Conservation (phyloP, 768 basidiomycete genomes). For the Lactifluus rugatus region DNA sequence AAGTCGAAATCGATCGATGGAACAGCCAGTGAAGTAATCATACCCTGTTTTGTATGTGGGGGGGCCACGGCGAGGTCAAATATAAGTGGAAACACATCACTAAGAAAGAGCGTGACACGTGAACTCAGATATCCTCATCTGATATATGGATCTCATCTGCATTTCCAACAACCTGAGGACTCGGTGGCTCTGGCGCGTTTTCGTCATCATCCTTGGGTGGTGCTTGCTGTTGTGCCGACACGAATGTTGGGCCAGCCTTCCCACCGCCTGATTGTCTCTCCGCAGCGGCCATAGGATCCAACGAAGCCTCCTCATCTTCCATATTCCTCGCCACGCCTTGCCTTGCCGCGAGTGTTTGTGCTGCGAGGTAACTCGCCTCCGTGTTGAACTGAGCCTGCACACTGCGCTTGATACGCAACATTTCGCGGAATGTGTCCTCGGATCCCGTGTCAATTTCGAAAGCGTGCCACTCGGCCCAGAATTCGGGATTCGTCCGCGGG, state of each 20-base stretch:
- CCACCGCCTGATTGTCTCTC: conserved; percentile 51
- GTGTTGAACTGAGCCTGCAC: conserved; percentile 99
- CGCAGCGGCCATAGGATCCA: conserved; percentile 84
- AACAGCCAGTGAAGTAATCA: conserved; percentile 24
- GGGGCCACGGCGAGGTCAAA: not conserved
- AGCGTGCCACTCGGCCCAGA: conserved; percentile 95
- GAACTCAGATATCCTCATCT: conserved; percentile 47
- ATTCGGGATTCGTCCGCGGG: conserved; percentile 80
- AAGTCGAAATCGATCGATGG: conserved; percentile 71
- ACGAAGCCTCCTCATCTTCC: conserved; percentile 32
- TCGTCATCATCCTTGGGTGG: conserved; percentile 28
- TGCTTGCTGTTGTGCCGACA: conserved; percentile 53
- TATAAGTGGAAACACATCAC: not conserved
- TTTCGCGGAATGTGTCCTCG: conserved; percentile 95
- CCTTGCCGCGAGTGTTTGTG: conserved; percentile 71
- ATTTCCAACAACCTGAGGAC: conserved; percentile 33
- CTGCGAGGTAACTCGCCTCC: conserved; percentile 85
- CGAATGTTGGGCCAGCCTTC: conserved; percentile 59
- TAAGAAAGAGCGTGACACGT: conserved; percentile 14
- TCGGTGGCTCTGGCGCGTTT: not conserved
- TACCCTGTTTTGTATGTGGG: not conserved
- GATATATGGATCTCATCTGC: conserved; percentile 84
- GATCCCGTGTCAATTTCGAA: conserved; percentile 99
- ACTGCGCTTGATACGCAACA: conserved; percentile 92
- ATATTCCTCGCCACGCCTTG: conserved; percentile 43